Base-by-base conservation (phyloP, 495 filamentous ascomycete genomes). In the Massariosphaeria phaeospora region DNA sequence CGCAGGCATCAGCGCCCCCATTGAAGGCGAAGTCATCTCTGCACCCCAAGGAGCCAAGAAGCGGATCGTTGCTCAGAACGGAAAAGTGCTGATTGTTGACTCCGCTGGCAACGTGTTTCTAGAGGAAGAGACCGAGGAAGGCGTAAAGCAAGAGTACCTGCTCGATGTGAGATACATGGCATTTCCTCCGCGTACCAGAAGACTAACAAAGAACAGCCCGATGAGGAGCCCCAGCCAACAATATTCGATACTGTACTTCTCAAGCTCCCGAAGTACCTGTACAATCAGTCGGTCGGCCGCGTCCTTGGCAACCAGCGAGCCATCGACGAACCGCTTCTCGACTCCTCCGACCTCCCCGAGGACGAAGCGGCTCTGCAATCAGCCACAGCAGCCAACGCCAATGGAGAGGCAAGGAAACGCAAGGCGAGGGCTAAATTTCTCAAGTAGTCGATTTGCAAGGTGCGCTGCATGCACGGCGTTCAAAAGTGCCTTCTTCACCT, bases 31-130 rank as follows among this genome's bases (percentile, higher is more conserved):
- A 44, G 25, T 69, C 21, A 68, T 53, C 1, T 59, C 61, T 47
- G 70, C 70, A 67, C 62, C 86, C 56, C 62, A 78, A 56, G 88
- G 89, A 1, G 73, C 85, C 33, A 88, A 85, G 70, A 91, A 89
- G 77, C 73, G 83, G 10, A 86, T 97, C 17, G 79, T 89, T 23
- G 91, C 90, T 1, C 85, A 95, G 75, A 98, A 98, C 66, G 93
- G 93, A 35, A 98, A 98, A 72, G 76, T 93, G 0, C 69, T 97
- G 33, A 85, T 98, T 55, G 93, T 98, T 6, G 93, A 98, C 70
- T 86, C 86, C 0, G 72, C 83, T 15, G 93, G 93, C 6, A 89
- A 94, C 66, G 93, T 98, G 21, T 98, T 85, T 69, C 74, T 98
- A 12, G 89, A 96, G 64, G 87, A 95, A 57, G 82, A 86, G 61